Evolutionary conservation across 176 grass and related monocot genomes (phyloP).

Genomic region (Triticum turgidum): DNA sequence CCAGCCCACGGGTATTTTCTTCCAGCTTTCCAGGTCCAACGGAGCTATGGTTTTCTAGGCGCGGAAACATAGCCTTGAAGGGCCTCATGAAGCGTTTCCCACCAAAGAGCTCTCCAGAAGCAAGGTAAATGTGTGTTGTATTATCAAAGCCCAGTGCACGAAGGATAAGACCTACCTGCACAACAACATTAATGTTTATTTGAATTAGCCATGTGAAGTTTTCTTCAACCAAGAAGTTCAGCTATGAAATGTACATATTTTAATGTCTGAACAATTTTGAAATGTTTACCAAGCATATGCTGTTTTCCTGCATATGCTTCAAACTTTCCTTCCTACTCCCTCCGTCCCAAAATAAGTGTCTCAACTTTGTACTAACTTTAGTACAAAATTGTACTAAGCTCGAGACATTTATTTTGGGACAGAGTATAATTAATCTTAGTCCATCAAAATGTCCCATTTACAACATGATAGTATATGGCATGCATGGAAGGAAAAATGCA

Average conservation of each 20-base stretch:
- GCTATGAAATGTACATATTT: background rate
- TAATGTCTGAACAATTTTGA: background rate
- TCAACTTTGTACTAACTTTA: no score
- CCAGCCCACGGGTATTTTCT: constrained; percentile 74
- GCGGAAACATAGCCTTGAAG: constrained; percentile 73
- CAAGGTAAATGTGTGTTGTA: constrained; percentile 83
- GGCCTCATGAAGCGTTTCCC: constrained; percentile 86
- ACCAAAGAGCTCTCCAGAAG: constrained; percentile 85
- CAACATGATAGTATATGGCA: background rate
- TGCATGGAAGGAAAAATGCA: background rate
- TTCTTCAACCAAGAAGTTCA: background rate
- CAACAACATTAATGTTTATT: constrained; percentile 17
- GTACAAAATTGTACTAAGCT: no score
- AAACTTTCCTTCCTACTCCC: no score
- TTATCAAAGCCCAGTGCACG: constrained; percentile 69
- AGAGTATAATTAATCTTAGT: background rate
- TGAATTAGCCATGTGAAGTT: background rate
- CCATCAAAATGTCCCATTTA: background rate
- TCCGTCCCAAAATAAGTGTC: no score
- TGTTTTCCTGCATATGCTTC: background rate
- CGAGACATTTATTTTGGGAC: no score
- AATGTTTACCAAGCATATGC: background rate
- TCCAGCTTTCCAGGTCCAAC: constrained; percentile 75
- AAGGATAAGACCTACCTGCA: constrained; percentile 84
- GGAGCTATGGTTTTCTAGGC: constrained; percentile 67